Conservation (phyloP, 352 stramenopile genomes). For the Phytopythium kandeliae region DNA sequence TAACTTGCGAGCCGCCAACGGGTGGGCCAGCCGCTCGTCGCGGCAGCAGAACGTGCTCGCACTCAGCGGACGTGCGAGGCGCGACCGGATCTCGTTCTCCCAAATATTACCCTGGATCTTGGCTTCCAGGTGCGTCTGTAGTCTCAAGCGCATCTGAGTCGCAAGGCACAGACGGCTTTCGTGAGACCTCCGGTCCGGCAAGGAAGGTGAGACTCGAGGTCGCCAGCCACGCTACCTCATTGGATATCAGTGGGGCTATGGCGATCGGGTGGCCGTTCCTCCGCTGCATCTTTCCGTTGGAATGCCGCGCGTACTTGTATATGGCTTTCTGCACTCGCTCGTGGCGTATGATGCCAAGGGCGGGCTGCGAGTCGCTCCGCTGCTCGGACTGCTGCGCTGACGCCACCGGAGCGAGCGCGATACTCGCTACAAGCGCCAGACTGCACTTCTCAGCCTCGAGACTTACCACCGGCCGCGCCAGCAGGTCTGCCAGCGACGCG, state of each 20-base stretch:
- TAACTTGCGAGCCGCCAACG: slow-evolving; percentile 22
- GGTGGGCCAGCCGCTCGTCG: slow-evolving; percentile 32
- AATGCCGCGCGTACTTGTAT: not conserved
- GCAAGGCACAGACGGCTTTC: too few species aligned
- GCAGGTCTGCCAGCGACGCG: not conserved
- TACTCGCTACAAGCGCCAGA: not conserved
- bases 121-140: slow-evolving; percentile 27
- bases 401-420: not conserved
- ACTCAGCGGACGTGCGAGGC: slow-evolving; percentile 40
- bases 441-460: not conserved
- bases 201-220: too few species aligned
- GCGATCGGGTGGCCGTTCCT: not conserved
- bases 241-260: slow-evolving; percentile 20
- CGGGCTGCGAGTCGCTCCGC: too few species aligned
- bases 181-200: too few species aligned
- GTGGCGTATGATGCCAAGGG: not conserved
- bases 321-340: not conserved
- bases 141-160: slow-evolving; percentile 28
- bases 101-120: slow-evolving; percentile 46
- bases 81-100: slow-evolving; percentile 49
- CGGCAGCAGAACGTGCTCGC: slow-evolving; percentile 37
- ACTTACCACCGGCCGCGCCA: not conserved
- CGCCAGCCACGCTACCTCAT: slow-evolving; percentile 9
- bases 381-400: not conserved
- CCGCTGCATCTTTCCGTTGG: not conserved